Conservation (phyloP, 2,329 filamentous ascomycete genomes). For the Phoma sp. region DNA sequence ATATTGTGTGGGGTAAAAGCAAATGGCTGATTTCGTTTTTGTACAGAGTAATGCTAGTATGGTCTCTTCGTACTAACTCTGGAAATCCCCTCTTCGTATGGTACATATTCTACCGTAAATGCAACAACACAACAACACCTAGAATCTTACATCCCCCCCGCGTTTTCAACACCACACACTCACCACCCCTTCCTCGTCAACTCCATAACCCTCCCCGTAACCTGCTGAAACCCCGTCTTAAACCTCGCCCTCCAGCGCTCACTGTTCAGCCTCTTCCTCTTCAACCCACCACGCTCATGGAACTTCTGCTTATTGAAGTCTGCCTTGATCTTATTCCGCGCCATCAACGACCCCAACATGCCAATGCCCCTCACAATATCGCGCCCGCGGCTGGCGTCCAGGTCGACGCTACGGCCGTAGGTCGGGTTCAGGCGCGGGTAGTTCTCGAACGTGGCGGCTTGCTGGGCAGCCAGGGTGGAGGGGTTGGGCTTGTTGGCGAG, state of each 20-base stretch:
- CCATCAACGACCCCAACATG: conserved; percentile 50
- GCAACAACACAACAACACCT: neutral
- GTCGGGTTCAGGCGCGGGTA: conserved; percentile 47
- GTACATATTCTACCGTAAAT: neutral
- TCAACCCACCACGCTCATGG: conserved; percentile 77
- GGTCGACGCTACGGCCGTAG: conserved; percentile 49
- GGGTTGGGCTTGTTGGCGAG: conserved; percentile 26
- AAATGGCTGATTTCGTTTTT: neutral
- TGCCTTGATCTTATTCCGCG: conserved; percentile 62
- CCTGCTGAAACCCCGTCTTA: conserved; percentile 69
- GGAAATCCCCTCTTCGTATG: neutral
- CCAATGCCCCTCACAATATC: conserved; percentile 58
- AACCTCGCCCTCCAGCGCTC: conserved; percentile 74
- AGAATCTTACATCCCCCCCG: neutral
- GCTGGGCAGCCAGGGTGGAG: conserved; percentile 20
- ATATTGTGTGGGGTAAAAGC: no score
- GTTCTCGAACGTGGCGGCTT: conserved; percentile 28
- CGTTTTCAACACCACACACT: neutral
- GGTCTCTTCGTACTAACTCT: neutral
- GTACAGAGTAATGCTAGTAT: neutral
- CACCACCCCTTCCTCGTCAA: conserved; percentile 83
- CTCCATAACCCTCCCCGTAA: conserved; percentile 68
- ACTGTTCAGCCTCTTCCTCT: conserved; percentile 75
- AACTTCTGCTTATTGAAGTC: conserved; percentile 68
- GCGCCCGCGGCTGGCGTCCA: conserved; percentile 43